Conservation (phyloP, 2,329 filamentous ascomycete species). For the Remersonia thermophila region DNA sequence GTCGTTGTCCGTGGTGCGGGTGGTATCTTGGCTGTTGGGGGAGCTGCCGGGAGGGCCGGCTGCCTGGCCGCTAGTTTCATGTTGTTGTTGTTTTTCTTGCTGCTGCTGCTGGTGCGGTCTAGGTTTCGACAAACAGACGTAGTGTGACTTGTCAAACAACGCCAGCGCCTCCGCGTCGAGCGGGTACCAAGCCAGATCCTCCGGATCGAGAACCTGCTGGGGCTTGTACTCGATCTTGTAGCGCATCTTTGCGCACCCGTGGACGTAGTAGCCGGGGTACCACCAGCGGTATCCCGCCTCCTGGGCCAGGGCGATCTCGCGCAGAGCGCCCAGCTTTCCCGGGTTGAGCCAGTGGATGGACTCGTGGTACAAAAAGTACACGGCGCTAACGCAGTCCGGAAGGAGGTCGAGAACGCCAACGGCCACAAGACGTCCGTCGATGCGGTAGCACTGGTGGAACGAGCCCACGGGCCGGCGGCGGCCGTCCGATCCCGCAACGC, state of each 20-base stretch:
- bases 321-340: slow-evolving; percentile 63
- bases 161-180: slow-evolving; percentile 40
- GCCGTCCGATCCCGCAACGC: slow-evolving; percentile 33
- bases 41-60: no score
- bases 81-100: slow-evolving; percentile 14
- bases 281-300: slow-evolving; percentile 63
- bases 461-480: slow-evolving; percentile 49
- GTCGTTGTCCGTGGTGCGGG: not conserved
- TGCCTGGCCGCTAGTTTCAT: no score
- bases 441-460: slow-evolving; percentile 69
- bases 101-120: no score
- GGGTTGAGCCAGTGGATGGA: slow-evolving; percentile 58
- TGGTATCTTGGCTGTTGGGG: slow-evolving; percentile 13
- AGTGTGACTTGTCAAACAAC: slow-evolving; percentile 42
- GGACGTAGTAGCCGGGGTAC: slow-evolving; percentile 75
- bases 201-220: slow-evolving; percentile 61
- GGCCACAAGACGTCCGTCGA: slow-evolving; percentile 64
- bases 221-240: slow-evolving; percentile 74
- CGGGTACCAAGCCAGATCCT: slow-evolving; percentile 48
- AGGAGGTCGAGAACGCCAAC: slow-evolving; percentile 67
- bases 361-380: slow-evolving; percentile 74
- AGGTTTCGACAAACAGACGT: slow-evolving; percentile 33
- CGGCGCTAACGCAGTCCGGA: slow-evolving; percentile 64
- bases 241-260: slow-evolving; percentile 68
- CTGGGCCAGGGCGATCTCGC: slow-evolving; percentile 57